Evolutionary conservation across 352 stramenopile species (phyloP).

Genomic region (Detonula confervacea): DNA sequence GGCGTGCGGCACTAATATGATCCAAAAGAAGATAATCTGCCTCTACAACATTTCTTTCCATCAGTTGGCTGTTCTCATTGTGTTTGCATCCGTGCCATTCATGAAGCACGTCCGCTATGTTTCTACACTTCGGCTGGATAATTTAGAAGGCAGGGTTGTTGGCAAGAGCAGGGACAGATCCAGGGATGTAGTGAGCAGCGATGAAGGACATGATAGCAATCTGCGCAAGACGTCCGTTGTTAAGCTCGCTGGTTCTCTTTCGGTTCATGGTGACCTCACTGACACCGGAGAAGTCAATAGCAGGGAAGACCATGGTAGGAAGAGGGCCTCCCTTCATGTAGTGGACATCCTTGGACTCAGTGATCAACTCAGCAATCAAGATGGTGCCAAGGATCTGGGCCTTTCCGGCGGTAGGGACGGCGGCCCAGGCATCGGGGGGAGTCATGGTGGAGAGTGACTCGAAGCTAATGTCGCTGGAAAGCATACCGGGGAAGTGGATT

Average conservation of each 20-base stretch:
- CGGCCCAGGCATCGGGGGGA: slow-evolving; percentile 76
- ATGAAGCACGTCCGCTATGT: slow-evolving; percentile 2
- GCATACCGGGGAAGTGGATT: slow-evolving; percentile 79
- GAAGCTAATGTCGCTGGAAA: slow-evolving; percentile 76
- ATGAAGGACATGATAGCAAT: slow-evolving; percentile 82
- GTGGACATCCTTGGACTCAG: slow-evolving; percentile 65
- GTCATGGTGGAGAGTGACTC: slow-evolving; percentile 79
- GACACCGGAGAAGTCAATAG: slow-evolving; percentile 76
- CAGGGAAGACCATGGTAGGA: slow-evolving; percentile 79
- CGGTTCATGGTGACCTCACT: slow-evolving; percentile 60
- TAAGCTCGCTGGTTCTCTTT: slow-evolving; percentile 73
- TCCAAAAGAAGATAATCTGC: slow-evolving; percentile 4
- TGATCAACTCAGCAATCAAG: slow-evolving; percentile 77
- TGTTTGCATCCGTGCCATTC: slow-evolving; percentile 1
- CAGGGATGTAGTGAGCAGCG: slow-evolving; percentile 70
- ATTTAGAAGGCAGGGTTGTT: slow-evolving; percentile 69
- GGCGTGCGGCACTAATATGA: not conserved
- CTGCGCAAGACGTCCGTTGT: slow-evolving; percentile 83
- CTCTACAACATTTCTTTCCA: slow-evolving; percentile 15
- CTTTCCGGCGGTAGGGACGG: slow-evolving; percentile 75
- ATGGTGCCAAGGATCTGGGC: slow-evolving; percentile 73
- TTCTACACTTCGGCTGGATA: not conserved
- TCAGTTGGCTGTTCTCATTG: not conserved
- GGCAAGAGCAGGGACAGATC: slow-evolving; percentile 71
- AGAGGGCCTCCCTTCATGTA: slow-evolving; percentile 78